Evolutionary conservation across 139 green algal genomes (phyloP), one percentile per base, ranked within the genome.

Genomic region (Tetraselmis striata): DNA sequence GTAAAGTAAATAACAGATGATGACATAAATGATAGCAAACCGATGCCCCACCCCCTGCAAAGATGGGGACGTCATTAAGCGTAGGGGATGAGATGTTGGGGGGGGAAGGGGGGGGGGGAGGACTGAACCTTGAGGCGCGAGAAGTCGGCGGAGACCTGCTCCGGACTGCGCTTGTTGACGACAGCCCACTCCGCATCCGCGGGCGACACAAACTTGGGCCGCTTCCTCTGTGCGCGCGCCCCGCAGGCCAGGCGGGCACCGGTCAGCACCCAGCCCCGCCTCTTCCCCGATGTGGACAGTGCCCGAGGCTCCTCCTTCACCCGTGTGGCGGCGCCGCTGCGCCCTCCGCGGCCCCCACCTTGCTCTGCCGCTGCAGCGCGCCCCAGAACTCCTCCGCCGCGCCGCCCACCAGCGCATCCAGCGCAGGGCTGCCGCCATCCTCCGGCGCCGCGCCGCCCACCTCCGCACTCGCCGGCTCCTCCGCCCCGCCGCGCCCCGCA

Each of bases 311-410:
- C n/a, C n/a, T n/a, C n/a, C n/a, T n/a, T n/a, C 25, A 26, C 74
- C 28, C 29, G 26, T 1, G 28, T 24, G 45, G 26, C 58, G 45
- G 27, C 1, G 78, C 22, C 32, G 45, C 58, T 0, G 59, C 2
- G 25, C n/a, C 31, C 18, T 32, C 25, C 23, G 79, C 26, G 2
- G 79, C 67, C 77, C 84, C 81, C 75, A 30, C 81, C 76, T 67
- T 82, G 32, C 18, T 75, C 58, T 27, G 32, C 0, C 0, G 75
- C 28, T 23, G 75, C 25, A 18, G 26, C 45, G 30, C 59, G 32
- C 77, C 77, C 59, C n/a, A 78, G 29, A 23, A 23, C 23, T 29
- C 11, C 1, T 75, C 30, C 1, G 2, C 28, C 2, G 26, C 32
- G 27, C 22, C 29, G 1, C 59, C 23, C 2, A 59, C 75, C 28